These are phyloP conservation scores for Usnea hakonensis DNA, from an alignment of 495 filamentous ascomycete species.

Conservation along the genomic window DNA sequence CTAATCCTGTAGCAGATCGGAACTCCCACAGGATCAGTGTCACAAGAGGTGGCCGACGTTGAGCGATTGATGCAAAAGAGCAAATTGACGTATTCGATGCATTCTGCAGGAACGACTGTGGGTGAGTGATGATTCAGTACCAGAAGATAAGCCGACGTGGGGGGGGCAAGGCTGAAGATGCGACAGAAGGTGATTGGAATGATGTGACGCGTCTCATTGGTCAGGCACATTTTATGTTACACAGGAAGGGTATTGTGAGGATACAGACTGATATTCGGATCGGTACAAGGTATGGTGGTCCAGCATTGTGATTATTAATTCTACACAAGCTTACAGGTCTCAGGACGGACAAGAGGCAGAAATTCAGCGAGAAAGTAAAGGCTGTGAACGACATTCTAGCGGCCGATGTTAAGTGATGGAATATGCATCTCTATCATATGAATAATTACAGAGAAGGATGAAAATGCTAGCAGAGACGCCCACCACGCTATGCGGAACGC, in stretches of 20 bases:
- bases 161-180: conserved; percentile 3
- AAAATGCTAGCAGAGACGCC: conserved; percentile 11
- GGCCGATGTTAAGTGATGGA: conserved; percentile 12
- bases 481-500: conserved; percentile 15
- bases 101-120: conserved; percentile 85
- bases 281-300: conserved; percentile 61
- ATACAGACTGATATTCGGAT: conserved; percentile 86
- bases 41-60: conserved; percentile 78
- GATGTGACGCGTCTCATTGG: conserved; percentile 82
- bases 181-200: conserved; percentile 82
- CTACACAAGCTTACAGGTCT: conserved; percentile 16
- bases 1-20: conserved; percentile 52
- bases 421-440: not conserved
- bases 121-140: conserved; percentile 50
- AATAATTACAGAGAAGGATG: not conserved
- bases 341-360: conserved; percentile 63
- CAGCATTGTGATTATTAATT: conserved; percentile 12
- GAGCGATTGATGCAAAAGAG: conserved; percentile 76
- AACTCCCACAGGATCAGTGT: conserved; percentile 73
- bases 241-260: conserved; percentile 69
- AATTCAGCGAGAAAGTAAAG: conserved; percentile 57
- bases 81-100: conserved; percentile 77
- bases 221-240: conserved; percentile 78
- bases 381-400: conserved; percentile 52
- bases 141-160: conserved; percentile 10